Evolutionary conservation across 148 eudicot species (phyloP).

Genomic region (Chenopodium berlandieri): DNA sequence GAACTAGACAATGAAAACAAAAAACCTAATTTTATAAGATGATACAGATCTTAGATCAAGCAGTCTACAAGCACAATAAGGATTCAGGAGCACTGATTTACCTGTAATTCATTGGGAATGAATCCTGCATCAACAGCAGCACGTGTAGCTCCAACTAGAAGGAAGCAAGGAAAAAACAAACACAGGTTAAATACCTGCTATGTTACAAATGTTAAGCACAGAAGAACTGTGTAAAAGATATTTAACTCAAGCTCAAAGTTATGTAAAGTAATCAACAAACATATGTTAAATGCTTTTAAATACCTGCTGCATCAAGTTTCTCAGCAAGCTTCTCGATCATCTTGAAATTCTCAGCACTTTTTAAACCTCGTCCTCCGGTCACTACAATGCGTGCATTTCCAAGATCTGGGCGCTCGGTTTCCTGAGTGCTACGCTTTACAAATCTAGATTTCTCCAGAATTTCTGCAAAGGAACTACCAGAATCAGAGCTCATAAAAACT

Average conservation of each 20-base stretch:
- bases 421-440: conserved; percentile 62
- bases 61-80: conserved; percentile 6
- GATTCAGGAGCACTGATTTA: conserved; percentile 13
- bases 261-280: not conserved
- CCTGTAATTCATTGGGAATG: conserved; percentile 94
- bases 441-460: conserved; percentile 56
- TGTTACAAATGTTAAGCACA: too few species aligned
- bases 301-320: conserved; percentile 97
- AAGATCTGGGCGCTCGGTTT: conserved; percentile 88
- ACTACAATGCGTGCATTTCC: conserved; percentile 88
- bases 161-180: conserved; percentile 4
- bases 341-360: conserved; percentile 85
- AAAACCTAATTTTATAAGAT: too few species aligned
- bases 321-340: conserved; percentile 94
- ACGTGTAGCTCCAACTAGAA: conserved; percentile 92
- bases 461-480: conserved; percentile 43
- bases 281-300: conserved; percentile 3
- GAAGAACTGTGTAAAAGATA: not conserved
- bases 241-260: not conserved
- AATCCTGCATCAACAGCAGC: conserved; percentile 99
- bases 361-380: conserved; percentile 87
- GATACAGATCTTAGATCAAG: not conserved
- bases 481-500: not conserved
- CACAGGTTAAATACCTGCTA: too few species aligned
- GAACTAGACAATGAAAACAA: not conserved